Evolutionary conservation across 2,329 filamentous ascomycete genomes (phyloP), one percentile per base, ranked within the genome.

Genomic region (Teratosphaeria zuluensis): DNA sequence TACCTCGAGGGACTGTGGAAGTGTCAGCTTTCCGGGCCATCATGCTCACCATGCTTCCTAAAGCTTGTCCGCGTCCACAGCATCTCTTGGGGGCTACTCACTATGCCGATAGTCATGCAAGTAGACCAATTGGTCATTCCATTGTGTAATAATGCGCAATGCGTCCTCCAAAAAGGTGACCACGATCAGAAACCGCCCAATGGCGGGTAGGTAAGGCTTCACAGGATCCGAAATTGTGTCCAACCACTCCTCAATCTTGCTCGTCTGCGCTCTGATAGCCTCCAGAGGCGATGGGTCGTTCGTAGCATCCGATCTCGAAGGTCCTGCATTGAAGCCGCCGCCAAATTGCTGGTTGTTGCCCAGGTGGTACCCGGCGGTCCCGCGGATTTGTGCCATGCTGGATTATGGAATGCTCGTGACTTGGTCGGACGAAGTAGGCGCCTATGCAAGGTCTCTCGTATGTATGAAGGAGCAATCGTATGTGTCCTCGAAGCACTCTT

Each of bases 101-200:
- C 92, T 96, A 74, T 90, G 83, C 72, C 92, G 84, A 81, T 95
- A 97, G 69, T 96, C 89, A 73, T 88, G 86, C 57, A 99, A 85
- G 75, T 97, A 99, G 61, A 89, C 80, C 61, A 99, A 83, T 80
- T 99, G 94, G 74, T 97, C 94, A 72, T 74, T 85, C 92, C 94
- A 99, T 85, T 99, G 94, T 66, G 94, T 99, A 68, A 97, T 80
- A 76, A 99, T 99, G 73, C 94, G 85, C 63, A 99, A 80, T 55
- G 92, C 90, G 79, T 99, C 94, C 77, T 99, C 94, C 68, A 99
- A 81, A 78, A 99, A 99, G 62, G 94, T 99, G 57, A 97, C 94
- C 58, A 99, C 94, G 68, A 99, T 99, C 66, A 99, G 78, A 76
- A 97, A 97, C 66, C 94, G 90, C 66, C 94, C 94, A 78, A 99